Evolutionary conservation across 768 basidiomycete species (phyloP), one percentile per base, ranked within the genome.

Genomic region (Amanita pallidorosea): DNA sequence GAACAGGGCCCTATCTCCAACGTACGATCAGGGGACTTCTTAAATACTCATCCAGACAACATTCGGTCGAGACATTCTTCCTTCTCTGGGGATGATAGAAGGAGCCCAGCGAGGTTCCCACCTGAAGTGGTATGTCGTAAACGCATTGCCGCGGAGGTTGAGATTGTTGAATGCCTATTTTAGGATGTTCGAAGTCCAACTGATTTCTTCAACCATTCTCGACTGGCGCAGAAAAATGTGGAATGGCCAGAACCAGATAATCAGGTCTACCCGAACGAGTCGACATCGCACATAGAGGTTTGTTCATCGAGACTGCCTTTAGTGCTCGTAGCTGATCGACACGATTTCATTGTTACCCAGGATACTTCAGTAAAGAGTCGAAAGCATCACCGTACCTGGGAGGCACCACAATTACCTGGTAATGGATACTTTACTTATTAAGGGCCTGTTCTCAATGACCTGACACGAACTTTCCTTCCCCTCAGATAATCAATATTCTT

Each of bases 321-420:
- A 15, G 7, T 8, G 27, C 42, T 12, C 29, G 20, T 27, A n/a
- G 15, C 36, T 45, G 20, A 37, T 15, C n/a, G 6, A 17, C 25
- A 42, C 18, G 48, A 23, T 40, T 52, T 36, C n/a, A 35, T 36
- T 53, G 34, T 54, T 54, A 43, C 40, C 42, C 37, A 51, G 56
- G 43, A 55, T 56, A 33, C 12, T 38, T 49, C 38, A 44, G 45
- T 38, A 40, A 49, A 76, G 71, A 72, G 73, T 68, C 70, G 81
- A 65, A 83, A 83, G 60, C 80, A 82, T 65, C 68, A 73, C 57
- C 72, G 81, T 58, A 75, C 67, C 53, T 84, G 81, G 81, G 81
- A 82, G 58, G 66, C 64, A 56, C 66, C 63, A 29, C 73, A 70
- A 50, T 55, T 75, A 49, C 69, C 71, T 61, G 71, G 74, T 72